Base-by-base conservation (phyloP, 129 eudicot species). In the Escallonia herrerae region DNA sequence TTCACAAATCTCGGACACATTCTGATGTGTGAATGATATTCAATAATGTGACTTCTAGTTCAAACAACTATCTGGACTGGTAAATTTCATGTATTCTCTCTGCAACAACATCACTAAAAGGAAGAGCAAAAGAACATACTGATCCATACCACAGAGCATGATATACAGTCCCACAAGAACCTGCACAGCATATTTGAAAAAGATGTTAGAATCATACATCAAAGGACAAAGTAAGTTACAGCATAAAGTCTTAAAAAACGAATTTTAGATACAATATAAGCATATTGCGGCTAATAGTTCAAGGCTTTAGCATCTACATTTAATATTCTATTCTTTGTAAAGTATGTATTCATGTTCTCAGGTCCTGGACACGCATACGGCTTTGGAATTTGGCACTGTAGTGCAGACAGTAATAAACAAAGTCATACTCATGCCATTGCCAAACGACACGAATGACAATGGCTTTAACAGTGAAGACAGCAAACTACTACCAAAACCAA, bases 101-200 rank as follows among this genome's bases (percentile, higher is more conserved):
- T 7, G 43, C 39, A 33, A 64, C 44, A 53, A 73, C 43, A 15
- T 58, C 62, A 67, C 46, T 13, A 56, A 65, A 64, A 66, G 58
- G 50, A 50, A 67, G 72, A 72, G 82, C 65, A 7, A 65, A 76
- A 72, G 79, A 82, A 85, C 97, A 67, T 94, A 94, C 99, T 75
- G 99, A 94, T 78, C 99, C 99, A 80, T 80, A 82, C 99, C 99
- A 94, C 82, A 83, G 75, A 62, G 87, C 99, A 82, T 94, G 99
- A 69, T 88, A 93, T 51, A 93, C 99, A 53, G 95, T 86, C 78
- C 96, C 96, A 82, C 99, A 93, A 60, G 99, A 89, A 76, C 99
- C 99, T 94, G 78, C 83, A 74, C 11, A 43, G 72, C 63, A 74
- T 43, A 39, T 38, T 8, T 37, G 43, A 64, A 9, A 11, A 39